phyloP scores from a whole-genome alignment of 257 asterid species.

The Cordia subcordata region DNA sequence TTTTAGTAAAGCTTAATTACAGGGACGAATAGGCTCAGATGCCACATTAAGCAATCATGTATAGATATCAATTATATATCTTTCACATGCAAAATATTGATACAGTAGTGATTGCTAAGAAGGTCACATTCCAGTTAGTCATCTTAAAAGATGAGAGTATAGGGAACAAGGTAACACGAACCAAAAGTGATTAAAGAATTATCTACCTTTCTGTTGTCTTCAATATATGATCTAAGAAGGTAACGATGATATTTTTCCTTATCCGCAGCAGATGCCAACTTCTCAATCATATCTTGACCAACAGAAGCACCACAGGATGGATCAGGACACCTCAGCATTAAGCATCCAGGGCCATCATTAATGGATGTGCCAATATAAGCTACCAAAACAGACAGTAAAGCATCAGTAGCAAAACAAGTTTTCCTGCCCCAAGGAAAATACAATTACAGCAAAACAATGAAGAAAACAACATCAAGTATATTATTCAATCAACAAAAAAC shows the following conservation, averaged over 20 bases:
- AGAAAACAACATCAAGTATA: too few relatives aligned
- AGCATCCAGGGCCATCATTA: conserved; percentile 90
- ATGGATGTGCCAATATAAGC: conserved; percentile 81
- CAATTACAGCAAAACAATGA: too few relatives aligned
- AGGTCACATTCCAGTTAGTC: background rate
- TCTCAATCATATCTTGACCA: conserved; percentile 65
- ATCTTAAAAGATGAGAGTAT: background rate
- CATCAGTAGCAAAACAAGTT: too few relatives aligned
- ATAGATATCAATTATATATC: too few relatives aligned
- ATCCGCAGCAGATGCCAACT: conserved; percentile 45
- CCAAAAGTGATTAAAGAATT: background rate
- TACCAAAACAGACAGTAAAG: conserved; percentile 19
- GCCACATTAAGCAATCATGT: too few relatives aligned
- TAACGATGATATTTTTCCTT: conserved; percentile 69
- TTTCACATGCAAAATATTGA: too few relatives aligned
- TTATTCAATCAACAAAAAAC: too few relatives aligned
- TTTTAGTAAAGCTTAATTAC: too few relatives aligned
- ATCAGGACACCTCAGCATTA: conserved; percentile 82
- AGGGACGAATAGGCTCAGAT: too few relatives aligned
- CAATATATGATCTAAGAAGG: conserved; percentile 80
- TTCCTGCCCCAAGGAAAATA: too few relatives aligned
- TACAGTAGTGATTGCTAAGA: background rate
- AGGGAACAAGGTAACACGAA: background rate
- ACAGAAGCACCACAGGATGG: conserved; percentile 81
- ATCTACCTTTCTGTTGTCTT: conserved; percentile 74